Conservation (phyloP, 2,329 filamentous ascomycete species). For the Septoria petroselini region DNA sequence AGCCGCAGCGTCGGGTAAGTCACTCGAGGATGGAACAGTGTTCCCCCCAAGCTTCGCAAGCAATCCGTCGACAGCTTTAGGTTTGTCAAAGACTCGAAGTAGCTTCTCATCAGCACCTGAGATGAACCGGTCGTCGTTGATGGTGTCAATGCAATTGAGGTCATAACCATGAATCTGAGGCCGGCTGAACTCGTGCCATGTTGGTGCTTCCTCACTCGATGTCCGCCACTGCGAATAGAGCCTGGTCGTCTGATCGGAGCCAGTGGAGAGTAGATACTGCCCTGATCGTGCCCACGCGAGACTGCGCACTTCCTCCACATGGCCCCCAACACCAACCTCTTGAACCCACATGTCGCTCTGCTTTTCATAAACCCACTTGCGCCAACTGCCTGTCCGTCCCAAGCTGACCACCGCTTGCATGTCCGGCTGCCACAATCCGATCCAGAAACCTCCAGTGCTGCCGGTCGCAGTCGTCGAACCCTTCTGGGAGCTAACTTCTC, state of each 20-base stretch:
- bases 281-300: slow-evolving; percentile 81
- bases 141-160: slow-evolving; percentile 83
- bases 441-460: slow-evolving; percentile 95
- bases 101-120: slow-evolving; percentile 97
- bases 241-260: slow-evolving; percentile 87
- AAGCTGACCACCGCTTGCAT: slow-evolving; percentile 74
- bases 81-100: slow-evolving; percentile 91
- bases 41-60: slow-evolving; percentile 29
- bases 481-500: slow-evolving; percentile 91
- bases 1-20: slow-evolving; percentile 79
- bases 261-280: slow-evolving; percentile 81
- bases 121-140: slow-evolving; percentile 74
- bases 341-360: slow-evolving; percentile 70
- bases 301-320: slow-evolving; percentile 76
- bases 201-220: slow-evolving; percentile 39
- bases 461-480: slow-evolving; percentile 95
- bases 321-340: slow-evolving; percentile 73
- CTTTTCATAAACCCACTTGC: slow-evolving; percentile 69
- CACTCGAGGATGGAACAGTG: slow-evolving; percentile 19
- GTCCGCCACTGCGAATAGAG: slow-evolving; percentile 77
- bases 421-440: slow-evolving; percentile 82
- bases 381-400: slow-evolving; percentile 89
- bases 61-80: slow-evolving; percentile 74
- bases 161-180: slow-evolving; percentile 99
- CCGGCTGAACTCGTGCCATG: slow-evolving; percentile 94